These are phyloP conservation scores for Opeltia flavorubescens DNA, from an alignment of 495 filamentous ascomycete species.

Conservation along the genomic window DNA sequence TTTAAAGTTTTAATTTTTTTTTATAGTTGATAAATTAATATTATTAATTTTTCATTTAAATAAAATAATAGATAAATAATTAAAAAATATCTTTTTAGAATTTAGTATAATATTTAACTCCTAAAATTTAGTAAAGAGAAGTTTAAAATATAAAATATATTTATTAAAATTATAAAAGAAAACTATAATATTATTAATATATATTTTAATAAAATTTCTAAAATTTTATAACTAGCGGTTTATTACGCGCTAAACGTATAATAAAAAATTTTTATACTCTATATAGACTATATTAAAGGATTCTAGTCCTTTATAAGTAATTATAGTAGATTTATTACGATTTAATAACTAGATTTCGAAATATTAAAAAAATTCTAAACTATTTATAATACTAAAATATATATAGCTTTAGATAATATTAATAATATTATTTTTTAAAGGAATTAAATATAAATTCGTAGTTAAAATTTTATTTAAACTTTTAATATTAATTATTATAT, in stretches of 20 bases:
- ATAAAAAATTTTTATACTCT: constrained; percentile 1
- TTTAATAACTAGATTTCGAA: neutral
- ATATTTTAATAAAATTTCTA: neutral
- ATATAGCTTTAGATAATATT: neutral
- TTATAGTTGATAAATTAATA: neutral
- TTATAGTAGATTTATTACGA: neutral
- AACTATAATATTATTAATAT: constrained; percentile 2
- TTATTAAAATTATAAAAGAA: neutral
- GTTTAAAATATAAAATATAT: neutral
- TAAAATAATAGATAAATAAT: neutral
- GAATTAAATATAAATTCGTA: neutral
- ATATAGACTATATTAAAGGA: constrained; percentile 1
- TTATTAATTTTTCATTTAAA: constrained; percentile 1
- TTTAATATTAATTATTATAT: constrained; percentile 1
- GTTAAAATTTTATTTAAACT: constrained; percentile 2
- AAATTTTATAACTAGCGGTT: neutral
- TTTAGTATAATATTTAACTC: constrained; percentile 1
- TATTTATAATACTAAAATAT: constrained; percentile 1
- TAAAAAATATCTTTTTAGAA: neutral
- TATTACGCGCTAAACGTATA: constrained; percentile 1
- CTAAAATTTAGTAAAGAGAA: neutral
- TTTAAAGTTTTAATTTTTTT: constrained; percentile 1
- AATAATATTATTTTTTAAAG: neutral
- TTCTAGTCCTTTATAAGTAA: neutral
- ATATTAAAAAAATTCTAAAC: constrained; percentile 2